Conservation (phyloP, 345 rosid genomes). For the Hibiscus mutabilis region DNA sequence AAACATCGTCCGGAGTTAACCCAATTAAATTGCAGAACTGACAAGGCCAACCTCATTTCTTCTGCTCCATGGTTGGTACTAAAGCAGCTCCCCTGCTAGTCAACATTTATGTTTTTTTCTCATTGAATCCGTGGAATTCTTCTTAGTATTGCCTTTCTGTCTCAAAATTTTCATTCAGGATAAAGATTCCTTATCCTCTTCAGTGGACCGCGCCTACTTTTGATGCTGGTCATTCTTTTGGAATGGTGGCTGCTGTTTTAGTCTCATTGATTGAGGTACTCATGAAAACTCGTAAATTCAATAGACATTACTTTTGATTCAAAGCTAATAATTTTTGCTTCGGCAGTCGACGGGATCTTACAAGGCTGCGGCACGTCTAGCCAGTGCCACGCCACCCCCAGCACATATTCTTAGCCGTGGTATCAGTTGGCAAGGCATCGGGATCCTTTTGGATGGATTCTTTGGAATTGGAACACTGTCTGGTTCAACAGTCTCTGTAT, state of each 20-base stretch:
- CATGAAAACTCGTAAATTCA: not conserved
- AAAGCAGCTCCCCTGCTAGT: not conserved
- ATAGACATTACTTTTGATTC: not conserved
- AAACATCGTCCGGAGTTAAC: conserved; percentile 75
- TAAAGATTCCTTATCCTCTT: conserved; percentile 95
- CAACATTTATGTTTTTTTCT: not conserved
- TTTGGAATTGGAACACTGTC: too few relatives aligned
- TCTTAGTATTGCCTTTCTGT: not conserved
- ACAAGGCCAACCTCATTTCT: conserved; percentile 90
- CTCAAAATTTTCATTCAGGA: conserved; percentile 38
- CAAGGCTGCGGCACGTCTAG: conserved; percentile 91
- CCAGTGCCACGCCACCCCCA: conserved; percentile 99
- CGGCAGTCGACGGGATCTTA: conserved; percentile 51
- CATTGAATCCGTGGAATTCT: not conserved
- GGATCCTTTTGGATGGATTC: too few relatives aligned
- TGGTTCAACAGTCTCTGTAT: too few relatives aligned
- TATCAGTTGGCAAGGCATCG: too few relatives aligned
- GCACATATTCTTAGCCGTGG: conserved; percentile 56
- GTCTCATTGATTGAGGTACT: conserved; percentile 91
- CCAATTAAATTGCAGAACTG: conserved; percentile 81
- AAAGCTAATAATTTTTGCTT: conserved; percentile 7
- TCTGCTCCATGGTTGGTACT: conserved; percentile 78
- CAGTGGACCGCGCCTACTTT: conserved; percentile 99
- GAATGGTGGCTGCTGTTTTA: conserved; percentile 94
- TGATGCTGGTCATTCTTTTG: conserved; percentile 96